phyloP scores from a whole-genome alignment of 75 land plant genomes.

The Picea sitchensis region DNA sequence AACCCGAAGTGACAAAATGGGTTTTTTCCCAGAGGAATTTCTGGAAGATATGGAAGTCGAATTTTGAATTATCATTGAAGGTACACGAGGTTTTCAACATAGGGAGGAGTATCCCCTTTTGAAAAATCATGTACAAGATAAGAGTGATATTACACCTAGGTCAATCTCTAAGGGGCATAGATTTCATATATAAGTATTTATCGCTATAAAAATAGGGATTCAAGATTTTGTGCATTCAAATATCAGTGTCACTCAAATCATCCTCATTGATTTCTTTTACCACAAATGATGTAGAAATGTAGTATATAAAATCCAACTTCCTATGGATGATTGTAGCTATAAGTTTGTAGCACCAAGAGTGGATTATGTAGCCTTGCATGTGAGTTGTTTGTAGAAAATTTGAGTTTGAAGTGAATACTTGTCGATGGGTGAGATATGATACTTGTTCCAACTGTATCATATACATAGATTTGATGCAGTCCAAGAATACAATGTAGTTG shows the following conservation, averaged over 20 bases:
- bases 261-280: conserved; percentile 74
- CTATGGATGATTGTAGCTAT: conserved; percentile 84
- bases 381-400: conserved; percentile 85
- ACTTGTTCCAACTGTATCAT: conserved; percentile 66
- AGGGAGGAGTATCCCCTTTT: too few species aligned
- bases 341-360: conserved; percentile 64
- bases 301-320: conserved; percentile 69
- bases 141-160: conserved; percentile 59
- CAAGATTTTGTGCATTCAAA: conserved; percentile 83
- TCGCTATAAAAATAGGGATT: conserved; percentile 85
- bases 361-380: conserved; percentile 95
- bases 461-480: too few species aligned
- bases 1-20: too few species aligned
- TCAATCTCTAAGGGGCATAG: conserved; percentile 43
- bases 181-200: conserved; percentile 76
- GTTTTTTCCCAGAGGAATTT: too few species aligned
- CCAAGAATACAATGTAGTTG: too few species aligned
- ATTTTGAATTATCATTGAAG: too few species aligned
- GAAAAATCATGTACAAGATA: conserved; percentile 28
- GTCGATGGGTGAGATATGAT: conserved; percentile 90
- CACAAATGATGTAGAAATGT: conserved; percentile 86
- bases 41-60: too few species aligned
- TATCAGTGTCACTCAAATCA: conserved; percentile 62
- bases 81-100: too few species aligned
- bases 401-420: conserved; percentile 91